Evolutionary conservation across 805 yeast genomes (phyloP).

Genomic region (Debaryomyces hansenii): DNA sequence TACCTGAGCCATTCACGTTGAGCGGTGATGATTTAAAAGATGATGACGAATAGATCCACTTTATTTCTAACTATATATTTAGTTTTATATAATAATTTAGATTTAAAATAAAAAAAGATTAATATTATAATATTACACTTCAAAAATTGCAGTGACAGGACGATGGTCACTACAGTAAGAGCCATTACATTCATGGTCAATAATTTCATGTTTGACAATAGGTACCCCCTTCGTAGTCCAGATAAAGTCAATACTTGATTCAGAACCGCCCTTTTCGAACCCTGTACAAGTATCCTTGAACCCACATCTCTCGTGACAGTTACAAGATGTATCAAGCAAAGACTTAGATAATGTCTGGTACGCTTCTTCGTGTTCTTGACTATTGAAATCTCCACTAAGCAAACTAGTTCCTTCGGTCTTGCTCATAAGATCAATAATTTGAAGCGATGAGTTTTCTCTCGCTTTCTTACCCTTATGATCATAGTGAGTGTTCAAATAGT

Average conservation of each 20-base stretch:
- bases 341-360: constrained; percentile 30
- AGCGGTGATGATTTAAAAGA: constrained; percentile 54
- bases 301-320: constrained; percentile 40
- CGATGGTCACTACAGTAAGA: constrained; percentile 37
- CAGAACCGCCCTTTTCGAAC: constrained; percentile 19
- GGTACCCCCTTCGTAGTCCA: constrained; percentile 28
- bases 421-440: constrained; percentile 27
- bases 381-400: constrained; percentile 39
- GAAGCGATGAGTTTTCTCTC: constrained; percentile 27
- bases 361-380: constrained; percentile 34
- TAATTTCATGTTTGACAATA: constrained; percentile 15
- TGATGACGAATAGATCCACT: constrained; percentile 15
- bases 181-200: constrained; percentile 29
- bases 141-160: constrained; percentile 24
- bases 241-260: constrained; percentile 41
- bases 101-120: not conserved
- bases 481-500: constrained; percentile 39
- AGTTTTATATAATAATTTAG: not conserved
- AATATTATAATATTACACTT: constrained; percentile 2
- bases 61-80: not conserved
- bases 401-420: constrained; percentile 25
- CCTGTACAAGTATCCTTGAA: constrained; percentile 45
- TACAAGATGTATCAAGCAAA: constrained; percentile 14
- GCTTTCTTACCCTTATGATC: constrained; percentile 38
- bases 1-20: constrained; percentile 69